Evolutionary conservation across 1,139 yeast species (phyloP), one percentile per base, ranked within the genome.

Genomic region (Schwanniomyces etchellsii): DNA sequence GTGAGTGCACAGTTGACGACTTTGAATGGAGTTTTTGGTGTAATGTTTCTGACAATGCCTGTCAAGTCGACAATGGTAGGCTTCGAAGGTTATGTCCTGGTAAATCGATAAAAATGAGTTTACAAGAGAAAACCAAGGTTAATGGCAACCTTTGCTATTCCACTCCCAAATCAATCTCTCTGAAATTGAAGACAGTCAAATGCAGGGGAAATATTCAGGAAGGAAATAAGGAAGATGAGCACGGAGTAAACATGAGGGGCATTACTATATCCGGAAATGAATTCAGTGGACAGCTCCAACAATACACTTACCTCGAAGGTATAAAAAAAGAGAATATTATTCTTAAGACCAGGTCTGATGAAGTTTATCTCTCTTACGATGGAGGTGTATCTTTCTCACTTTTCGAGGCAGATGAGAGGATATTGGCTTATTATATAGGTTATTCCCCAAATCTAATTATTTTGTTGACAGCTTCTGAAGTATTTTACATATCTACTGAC

Each of bases 21-120:
- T 81, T 71, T 44, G 96, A 88, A 52, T 88, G 96, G 56, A 70
- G 70, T 4, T 61, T 55, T 24, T 84, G 81, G 4, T 84, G 81
- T 46, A 20, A 17, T 21, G 43, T 35, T 15, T 59, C 66, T 29
- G 60, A 66, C 27, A 71, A 67, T 3, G 55, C 55, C 5, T 85
- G 95, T 57, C 70, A 67, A 11, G 79, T 82, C 2, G 74, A 75
- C 34, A 45, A 45, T 11, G 47, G 47, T 4, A 43, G 48, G 12
- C 44, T 74, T 28, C n/a, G n/a, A n/a, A n/a, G n/a, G n/a, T n/a
- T n/a, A n/a, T n/a, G n/a, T n/a, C n/a, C n/a, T n/a, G n/a, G n/a
- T n/a, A n/a, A n/a, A n/a, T n/a, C n/a, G n/a, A n/a, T n/a, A n/a
- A n/a, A n/a, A n/a, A n/a, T n/a, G n/a, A n/a, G n/a, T n/a, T n/a